Base-by-base conservation (phyloP, 1,139 yeast species). In the Debaryomycetaceae sp. region DNA sequence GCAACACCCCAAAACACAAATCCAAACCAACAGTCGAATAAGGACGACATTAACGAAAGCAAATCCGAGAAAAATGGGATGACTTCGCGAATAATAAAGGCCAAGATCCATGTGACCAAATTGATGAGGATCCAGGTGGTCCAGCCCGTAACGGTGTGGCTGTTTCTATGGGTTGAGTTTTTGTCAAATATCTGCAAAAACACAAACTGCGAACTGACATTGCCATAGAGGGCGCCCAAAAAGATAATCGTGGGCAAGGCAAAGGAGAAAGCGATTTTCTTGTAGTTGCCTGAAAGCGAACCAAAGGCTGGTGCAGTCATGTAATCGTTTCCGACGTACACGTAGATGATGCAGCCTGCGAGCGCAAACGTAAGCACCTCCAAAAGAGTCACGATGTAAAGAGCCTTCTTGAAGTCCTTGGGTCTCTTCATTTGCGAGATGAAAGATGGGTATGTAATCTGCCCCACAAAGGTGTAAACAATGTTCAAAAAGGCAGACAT, bases 1-100 rank as follows among this genome's bases (percentile, higher is more conserved):
- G 82, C 81, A 21, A 72, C 65, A n/a, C 79, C 80, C 82, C 82
- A 76, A 45, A 75, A 76, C 14, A 75, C 71, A 45, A 71, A 76
- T 0, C 82, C 82, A 44, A 76, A 76, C 77, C 79, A 76, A 46
- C 80, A 72, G 48, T 75, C 82, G 44, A 76, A 76, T 31, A 76
- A 56, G 3, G 82, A 74, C n/a, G 75, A 68, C 81, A 76, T 75
- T 45, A 76, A 56, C 5, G 78, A 65, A 28, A 76, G 58, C 41
- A 76, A 53, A 44, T 75, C 81, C 18, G 75, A 64, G 50, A 76
- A 76, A 51, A 76, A 75, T 10, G 83, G 83, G 45, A 76, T 75
- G 19, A 73, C 80, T 45, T 76, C 79, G 2, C 81, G 80, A 45
- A 76, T 60, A 15, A 76, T 52, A 40, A 75, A 76, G 0, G 79